Evolutionary conservation across 176 grass and related monocot genomes (phyloP).

Genomic region (Paspalum notatum): DNA sequence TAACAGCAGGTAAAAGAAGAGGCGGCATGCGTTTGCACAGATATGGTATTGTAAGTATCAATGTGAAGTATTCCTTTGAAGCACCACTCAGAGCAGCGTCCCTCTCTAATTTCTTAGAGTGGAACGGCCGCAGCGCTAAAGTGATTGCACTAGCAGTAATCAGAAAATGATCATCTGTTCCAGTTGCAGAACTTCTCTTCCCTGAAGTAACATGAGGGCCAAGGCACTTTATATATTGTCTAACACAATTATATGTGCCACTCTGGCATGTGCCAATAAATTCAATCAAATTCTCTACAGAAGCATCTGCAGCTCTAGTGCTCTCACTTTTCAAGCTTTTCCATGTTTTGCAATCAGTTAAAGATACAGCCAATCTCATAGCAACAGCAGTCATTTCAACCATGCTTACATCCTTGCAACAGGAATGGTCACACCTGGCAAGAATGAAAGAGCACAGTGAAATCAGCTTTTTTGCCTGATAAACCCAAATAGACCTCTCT

Average conservation of each 20-base stretch:
- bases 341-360: slow-evolving; percentile 91
- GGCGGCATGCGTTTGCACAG: slow-evolving; percentile 69
- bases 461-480: slow-evolving; percentile 80
- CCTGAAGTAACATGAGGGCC: slow-evolving; percentile 42
- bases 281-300: slow-evolving; percentile 69
- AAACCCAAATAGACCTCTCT: slow-evolving; percentile 89
- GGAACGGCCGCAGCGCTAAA: slow-evolving; percentile 80
- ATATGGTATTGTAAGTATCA: slow-evolving; percentile 87
- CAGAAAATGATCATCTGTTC: slow-evolving; percentile 65
- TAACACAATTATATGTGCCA: slow-evolving; percentile 71
- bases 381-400: slow-evolving; percentile 61
- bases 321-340: slow-evolving; percentile 59
- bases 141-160: slow-evolving; percentile 87
- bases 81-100: slow-evolving; percentile 50
- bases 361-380: slow-evolving; percentile 79
- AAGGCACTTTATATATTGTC: slow-evolving; percentile 67
- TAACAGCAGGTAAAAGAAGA: slow-evolving; percentile 78
- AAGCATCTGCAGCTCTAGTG: slow-evolving; percentile 52
- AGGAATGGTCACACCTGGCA: slow-evolving; percentile 65
- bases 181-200: slow-evolving; percentile 48
- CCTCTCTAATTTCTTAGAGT: slow-evolving; percentile 56
- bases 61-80: slow-evolving; percentile 62
- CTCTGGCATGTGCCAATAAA: slow-evolving; percentile 62
- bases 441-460: slow-evolving; percentile 85
- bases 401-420: slow-evolving; percentile 49